Evolutionary conservation across 208 protist species (phyloP).

Genomic region (Porcisia hertigi): DNA sequence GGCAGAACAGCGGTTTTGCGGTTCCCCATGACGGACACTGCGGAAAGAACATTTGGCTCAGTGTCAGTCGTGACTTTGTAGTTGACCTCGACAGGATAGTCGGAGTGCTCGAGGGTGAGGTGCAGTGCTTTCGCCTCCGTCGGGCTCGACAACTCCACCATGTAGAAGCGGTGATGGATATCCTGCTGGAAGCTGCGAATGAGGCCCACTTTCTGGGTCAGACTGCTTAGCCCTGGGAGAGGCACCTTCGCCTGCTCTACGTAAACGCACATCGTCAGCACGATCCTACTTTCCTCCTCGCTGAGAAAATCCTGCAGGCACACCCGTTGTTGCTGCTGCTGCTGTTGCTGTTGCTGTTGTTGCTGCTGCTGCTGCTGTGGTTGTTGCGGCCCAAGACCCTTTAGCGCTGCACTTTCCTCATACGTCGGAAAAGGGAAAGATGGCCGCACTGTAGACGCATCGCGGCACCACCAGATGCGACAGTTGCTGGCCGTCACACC

Average conservation of each 20-base stretch:
- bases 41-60: slow-evolving; percentile 18
- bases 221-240: slow-evolving; percentile 12
- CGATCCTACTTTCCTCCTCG: slow-evolving; percentile 22
- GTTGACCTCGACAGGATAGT: slow-evolving; percentile 28
- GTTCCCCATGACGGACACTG: slow-evolving; percentile 16
- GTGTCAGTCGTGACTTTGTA: slow-evolving; percentile 24
- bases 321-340: not conserved
- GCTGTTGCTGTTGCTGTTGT: too few species aligned
- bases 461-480: slow-evolving; percentile 53
- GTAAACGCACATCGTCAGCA: slow-evolving; percentile 49
- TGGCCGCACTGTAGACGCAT: slow-evolving; percentile 28
- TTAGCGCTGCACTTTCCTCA: slow-evolving; percentile 16
- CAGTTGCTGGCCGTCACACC: slow-evolving; percentile 35
- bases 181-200: slow-evolving; percentile 23
- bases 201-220: slow-evolving; percentile 18
- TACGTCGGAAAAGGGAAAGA: slow-evolving; percentile 39
- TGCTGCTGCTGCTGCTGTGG: not conserved
- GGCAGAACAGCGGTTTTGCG: slow-evolving; percentile 19
- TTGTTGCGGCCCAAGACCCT: not conserved
- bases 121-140: slow-evolving; percentile 19
- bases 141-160: slow-evolving; percentile 23
- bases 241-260: slow-evolving; percentile 45
- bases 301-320: slow-evolving; percentile 35
- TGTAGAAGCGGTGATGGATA: slow-evolving; percentile 17
- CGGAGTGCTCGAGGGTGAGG: slow-evolving; percentile 21